Conservation (phyloP, 352 stramenopile species). For the Globisporangium nodosum region DNA sequence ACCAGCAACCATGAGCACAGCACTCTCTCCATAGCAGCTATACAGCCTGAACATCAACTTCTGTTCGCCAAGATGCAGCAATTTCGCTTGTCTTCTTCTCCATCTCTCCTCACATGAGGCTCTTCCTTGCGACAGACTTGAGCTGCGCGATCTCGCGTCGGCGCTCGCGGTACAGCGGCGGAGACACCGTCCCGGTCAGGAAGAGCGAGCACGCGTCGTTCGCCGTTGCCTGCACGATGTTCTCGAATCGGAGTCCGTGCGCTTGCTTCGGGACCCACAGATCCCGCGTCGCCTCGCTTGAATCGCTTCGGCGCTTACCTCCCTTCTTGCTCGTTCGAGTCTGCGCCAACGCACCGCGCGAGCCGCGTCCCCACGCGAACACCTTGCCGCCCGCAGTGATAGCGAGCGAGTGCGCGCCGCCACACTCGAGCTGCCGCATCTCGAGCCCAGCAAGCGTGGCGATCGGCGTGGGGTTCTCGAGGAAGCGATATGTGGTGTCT, state of each 20-base stretch:
- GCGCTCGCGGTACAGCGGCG: constrained; percentile 33
- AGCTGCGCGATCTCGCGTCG: constrained; percentile 45
- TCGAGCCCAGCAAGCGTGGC: constrained; percentile 39
- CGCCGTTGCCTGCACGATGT: constrained; percentile 36
- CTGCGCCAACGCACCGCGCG: constrained; percentile 40
- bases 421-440: constrained; percentile 43
- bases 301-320: neutral
- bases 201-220: constrained; percentile 58
- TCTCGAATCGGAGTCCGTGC: constrained; percentile 41
- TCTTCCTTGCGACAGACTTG: constrained; percentile 22
- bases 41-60: no score
- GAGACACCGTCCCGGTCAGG: constrained; percentile 36
- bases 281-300: constrained; percentile 16
- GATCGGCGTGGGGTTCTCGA: constrained; percentile 33
- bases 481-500: constrained; percentile 51
- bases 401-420: constrained; percentile 46
- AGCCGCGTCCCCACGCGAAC: constrained; percentile 56
- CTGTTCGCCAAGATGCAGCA: neutral
- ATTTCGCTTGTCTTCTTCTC: constrained; percentile 10
- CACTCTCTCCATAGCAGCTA: no score
- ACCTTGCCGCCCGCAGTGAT: constrained; percentile 42
- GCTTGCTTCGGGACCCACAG: constrained; percentile 39
- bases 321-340: neutral
- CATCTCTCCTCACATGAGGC: neutral
- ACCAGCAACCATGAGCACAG: neutral